phyloP scores from a whole-genome alignment of 176 grass and related monocot species.

The Alopecurus myosuroides region DNA sequence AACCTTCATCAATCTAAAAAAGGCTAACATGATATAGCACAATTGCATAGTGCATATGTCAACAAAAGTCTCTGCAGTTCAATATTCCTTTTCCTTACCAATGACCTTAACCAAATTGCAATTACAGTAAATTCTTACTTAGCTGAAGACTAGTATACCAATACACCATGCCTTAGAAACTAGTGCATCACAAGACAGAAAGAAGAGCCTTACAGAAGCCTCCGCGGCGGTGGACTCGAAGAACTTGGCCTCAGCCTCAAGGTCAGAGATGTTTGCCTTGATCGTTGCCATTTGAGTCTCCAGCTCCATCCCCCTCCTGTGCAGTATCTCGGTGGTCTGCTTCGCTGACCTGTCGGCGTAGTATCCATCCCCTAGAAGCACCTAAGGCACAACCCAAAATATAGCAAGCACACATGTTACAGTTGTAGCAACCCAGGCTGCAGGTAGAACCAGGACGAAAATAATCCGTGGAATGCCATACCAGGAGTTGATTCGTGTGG shows the following conservation, averaged over 20 bases:
- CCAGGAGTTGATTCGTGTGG: slow-evolving; percentile 88
- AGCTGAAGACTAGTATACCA: background rate
- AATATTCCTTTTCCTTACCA: background rate
- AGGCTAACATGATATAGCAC: background rate
- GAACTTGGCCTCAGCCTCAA: slow-evolving; percentile 42
- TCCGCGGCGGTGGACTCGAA: background rate
- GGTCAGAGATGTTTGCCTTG: slow-evolving; percentile 70
- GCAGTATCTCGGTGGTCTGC: slow-evolving; percentile 71
- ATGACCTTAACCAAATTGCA: background rate
- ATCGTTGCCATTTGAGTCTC: slow-evolving; percentile 64
- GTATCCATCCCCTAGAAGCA: slow-evolving; percentile 88
- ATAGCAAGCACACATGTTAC: background rate
- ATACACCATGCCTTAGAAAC: background rate
- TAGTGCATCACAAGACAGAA: slow-evolving; percentile 17
- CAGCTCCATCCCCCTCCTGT: slow-evolving; percentile 62
- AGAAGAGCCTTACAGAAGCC: slow-evolving; percentile 1
- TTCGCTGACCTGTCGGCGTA: slow-evolving; percentile 78
- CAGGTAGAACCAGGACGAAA: background rate
- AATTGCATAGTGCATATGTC: background rate
- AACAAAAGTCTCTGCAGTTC: background rate
- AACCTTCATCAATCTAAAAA: background rate
- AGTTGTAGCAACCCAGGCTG: background rate
- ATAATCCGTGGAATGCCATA: slow-evolving; percentile 20
- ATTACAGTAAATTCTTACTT: background rate
- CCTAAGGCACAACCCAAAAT: slow-evolving; percentile 41